Evolutionary conservation across 768 basidiomycete genomes (phyloP).

Genomic region (Boletus speciosus): DNA sequence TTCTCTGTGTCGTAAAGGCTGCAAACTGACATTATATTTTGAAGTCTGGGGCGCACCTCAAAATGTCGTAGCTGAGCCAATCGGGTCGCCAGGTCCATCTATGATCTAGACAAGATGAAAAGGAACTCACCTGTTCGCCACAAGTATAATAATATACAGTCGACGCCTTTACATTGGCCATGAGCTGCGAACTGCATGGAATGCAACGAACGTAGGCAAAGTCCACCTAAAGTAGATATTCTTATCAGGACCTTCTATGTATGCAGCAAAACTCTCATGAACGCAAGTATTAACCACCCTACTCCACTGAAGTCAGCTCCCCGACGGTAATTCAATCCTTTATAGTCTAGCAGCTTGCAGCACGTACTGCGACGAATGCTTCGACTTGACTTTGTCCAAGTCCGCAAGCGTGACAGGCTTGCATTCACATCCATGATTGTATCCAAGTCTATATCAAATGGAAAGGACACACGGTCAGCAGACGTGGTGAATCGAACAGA

Average conservation of each 20-base stretch:
- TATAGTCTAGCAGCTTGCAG: slow-evolving; percentile 41
- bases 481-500: background rate
- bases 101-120: background rate
- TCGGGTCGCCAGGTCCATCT: background rate
- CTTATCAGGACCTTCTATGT: background rate
- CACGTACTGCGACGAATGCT: slow-evolving; percentile 47
- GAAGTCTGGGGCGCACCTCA: background rate
- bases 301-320: background rate
- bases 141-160: background rate
- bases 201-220: background rate
- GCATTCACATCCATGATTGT: slow-evolving; percentile 74
- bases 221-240: background rate
- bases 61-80: too few relatives aligned
- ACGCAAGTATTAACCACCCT: background rate
- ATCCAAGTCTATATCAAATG: slow-evolving; percentile 56
- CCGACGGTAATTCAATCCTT: background rate
- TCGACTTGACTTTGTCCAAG: slow-evolving; percentile 74
- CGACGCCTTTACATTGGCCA: background rate
- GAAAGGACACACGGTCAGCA: background rate
- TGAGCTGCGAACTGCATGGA: background rate
- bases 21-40: background rate
- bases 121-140: background rate
- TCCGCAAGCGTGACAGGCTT: slow-evolving; percentile 59
- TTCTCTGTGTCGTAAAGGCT: background rate
- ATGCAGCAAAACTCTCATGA: background rate